Evolutionary conservation across 192 early-diverging fungal species (phyloP), one percentile per base, ranked within the genome.

Genomic region (Backusella australiensis): DNA sequence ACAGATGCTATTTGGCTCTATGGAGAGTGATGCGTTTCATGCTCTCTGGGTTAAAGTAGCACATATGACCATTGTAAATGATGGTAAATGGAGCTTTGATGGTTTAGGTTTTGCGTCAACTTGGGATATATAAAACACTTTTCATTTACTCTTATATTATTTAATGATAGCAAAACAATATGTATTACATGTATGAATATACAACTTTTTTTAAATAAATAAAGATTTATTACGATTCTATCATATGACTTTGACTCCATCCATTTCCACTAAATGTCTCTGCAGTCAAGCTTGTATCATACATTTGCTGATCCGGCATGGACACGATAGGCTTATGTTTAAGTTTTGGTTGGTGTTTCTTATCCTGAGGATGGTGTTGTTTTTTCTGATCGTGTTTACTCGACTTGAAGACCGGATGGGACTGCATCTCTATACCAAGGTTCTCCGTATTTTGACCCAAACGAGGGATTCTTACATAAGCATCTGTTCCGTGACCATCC

Each of bases 401-500:
- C n/a, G 56, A 63, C 56, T 63, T 63, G 23, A 42, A 39, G 1
- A 71, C 42, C 1, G 70, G 70, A 71, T 71, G 70, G 38, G 77
- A 67, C 19, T 71, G 70, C 26, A 19, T 23, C 8, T 74, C 75
- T 5, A 81, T 56, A 26, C 76, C 84, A 6, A 85, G 69, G 63
- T 90, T 90, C 78, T 93, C 92, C 23, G 78, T 76, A 46, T 81
- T 80, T 46, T 90, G 94, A 29, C 93, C 94, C 63, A 93, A 82
- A 14, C 90, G 81, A 12, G 89, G 88, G 38, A 99, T 85, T 67
- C 86, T 89, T 23, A 97, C 90, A 80, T 97, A 99, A 1, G 92
- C 93, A 83, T 99, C 97, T 39, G 94, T 94, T 19, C 97, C 97
- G 69, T 91, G 94, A 2, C 95, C 96, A 52, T 94, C 90, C 92